phyloP scores from a whole-genome alignment of 495 filamentous ascomycete species.

The Penicillium argentinense region DNA sequence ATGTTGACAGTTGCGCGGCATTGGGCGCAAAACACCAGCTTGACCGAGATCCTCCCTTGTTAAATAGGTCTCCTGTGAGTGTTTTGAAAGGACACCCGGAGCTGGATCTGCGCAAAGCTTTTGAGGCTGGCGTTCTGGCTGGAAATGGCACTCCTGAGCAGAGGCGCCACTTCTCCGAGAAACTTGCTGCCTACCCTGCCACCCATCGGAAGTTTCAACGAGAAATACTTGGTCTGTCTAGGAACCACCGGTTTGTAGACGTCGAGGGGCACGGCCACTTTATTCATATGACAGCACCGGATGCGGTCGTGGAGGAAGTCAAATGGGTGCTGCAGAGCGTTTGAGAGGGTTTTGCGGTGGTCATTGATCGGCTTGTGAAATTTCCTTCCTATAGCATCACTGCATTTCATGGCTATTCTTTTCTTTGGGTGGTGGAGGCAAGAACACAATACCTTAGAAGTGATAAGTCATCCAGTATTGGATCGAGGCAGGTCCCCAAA shows the following conservation, averaged over 20 bases:
- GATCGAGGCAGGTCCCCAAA: too few species aligned
- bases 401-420: too few species aligned
- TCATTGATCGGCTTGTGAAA: too few species aligned
- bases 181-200: not conserved
- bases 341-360: too few species aligned
- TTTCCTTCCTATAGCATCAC: too few species aligned
- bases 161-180: not conserved
- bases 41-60: not conserved
- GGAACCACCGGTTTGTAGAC: not conserved
- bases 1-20: conserved; percentile 1
- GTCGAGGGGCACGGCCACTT: conserved; percentile 2
- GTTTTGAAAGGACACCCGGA: conserved; percentile 4
- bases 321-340: conserved; percentile 7
- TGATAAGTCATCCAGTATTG: too few species aligned
- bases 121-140: not conserved
- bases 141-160: conserved; percentile 5
- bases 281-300: conserved; percentile 4
- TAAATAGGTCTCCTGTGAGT: not conserved
- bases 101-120: not conserved
- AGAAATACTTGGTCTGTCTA: conserved; percentile 2
- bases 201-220: not conserved
- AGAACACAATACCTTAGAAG: too few species aligned
- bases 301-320: conserved; percentile 1
- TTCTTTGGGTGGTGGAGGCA: too few species aligned
- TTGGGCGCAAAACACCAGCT: conserved; percentile 10